phyloP scores from a whole-genome alignment of 345 rosid genomes.

The Gossypium arboreum region DNA sequence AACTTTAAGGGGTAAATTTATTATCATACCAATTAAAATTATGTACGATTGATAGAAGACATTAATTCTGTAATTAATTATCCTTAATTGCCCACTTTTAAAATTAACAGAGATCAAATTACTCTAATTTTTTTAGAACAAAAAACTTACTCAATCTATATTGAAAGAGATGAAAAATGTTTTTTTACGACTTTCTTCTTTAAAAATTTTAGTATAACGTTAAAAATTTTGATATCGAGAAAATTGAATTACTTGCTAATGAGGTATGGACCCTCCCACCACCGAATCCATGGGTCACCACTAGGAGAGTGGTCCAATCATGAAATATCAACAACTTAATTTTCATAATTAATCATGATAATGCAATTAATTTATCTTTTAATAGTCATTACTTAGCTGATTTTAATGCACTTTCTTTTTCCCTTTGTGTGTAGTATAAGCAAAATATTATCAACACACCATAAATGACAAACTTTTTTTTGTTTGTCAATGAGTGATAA shows the following conservation, averaged over 20 bases:
- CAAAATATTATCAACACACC: neutral
- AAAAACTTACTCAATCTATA: too few species aligned
- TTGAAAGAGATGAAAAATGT: too few species aligned
- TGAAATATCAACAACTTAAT: neutral
- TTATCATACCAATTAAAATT: too few species aligned
- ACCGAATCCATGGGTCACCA: neutral
- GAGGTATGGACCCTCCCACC: neutral
- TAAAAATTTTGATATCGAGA: neutral
- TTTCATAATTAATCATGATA: neutral
- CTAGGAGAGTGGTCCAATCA: neutral
- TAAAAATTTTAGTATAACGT: too few species aligned
- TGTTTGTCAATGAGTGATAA: too few species aligned
- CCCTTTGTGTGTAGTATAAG: neutral
- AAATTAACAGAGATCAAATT: too few species aligned
- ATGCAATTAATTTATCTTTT: neutral
- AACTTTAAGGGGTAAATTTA: too few species aligned
- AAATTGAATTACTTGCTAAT: neutral
- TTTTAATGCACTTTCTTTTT: neutral
- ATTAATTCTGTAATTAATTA: too few species aligned
- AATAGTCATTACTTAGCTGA: neutral
- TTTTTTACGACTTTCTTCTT: too few species aligned
- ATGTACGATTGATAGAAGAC: too few species aligned
- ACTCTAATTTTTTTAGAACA: too few species aligned
- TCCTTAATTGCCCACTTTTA: fast-evolving
- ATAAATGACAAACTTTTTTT: too few species aligned